These are phyloP conservation scores for Pseudozyma hubeiensis DNA, from an alignment of 1,284 basidiomycete species.

Conservation along the genomic window DNA sequence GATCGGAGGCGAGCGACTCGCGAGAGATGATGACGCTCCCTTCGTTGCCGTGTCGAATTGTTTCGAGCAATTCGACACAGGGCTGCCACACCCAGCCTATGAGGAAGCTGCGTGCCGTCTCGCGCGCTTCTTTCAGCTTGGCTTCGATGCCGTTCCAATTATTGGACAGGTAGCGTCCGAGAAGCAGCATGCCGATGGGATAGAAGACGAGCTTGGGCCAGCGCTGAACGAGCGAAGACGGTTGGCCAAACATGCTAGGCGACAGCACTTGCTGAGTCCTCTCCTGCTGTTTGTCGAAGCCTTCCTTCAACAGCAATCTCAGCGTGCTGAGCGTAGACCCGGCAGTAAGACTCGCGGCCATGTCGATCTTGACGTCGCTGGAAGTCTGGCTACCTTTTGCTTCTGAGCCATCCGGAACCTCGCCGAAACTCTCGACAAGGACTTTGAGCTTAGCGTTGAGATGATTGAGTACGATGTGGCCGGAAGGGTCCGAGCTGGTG, in stretches of 20 bases:
- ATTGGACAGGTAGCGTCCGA: slow-evolving; percentile 39
- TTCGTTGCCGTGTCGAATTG: slow-evolving; percentile 81
- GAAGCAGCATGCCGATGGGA: slow-evolving; percentile 43
- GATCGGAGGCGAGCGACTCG: slow-evolving; percentile 82
- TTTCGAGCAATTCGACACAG: slow-evolving; percentile 82
- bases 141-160: slow-evolving; percentile 59
- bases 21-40: slow-evolving; percentile 77
- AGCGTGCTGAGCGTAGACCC: slow-evolving; percentile 35
- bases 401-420: background rate
- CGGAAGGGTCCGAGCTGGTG: background rate
- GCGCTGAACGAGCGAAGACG: slow-evolving; percentile 44
- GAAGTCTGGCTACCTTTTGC: background rate
- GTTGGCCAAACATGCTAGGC: slow-evolving; percentile 42
- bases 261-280: slow-evolving; percentile 32
- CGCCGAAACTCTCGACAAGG: slow-evolving; percentile 28
- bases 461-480: slow-evolving; percentile 22
- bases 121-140: slow-evolving; percentile 75
- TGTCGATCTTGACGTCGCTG: slow-evolving; percentile 35
- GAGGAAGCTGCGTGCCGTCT: slow-evolving; percentile 82
- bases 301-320: slow-evolving; percentile 37
- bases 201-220: slow-evolving; percentile 62
- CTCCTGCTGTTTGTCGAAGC: slow-evolving; percentile 32
- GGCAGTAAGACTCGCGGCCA: slow-evolving; percentile 26
- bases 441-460: slow-evolving; percentile 45
- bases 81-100: slow-evolving; percentile 89